These are phyloP conservation scores for Phytopythium oedochilum DNA, from an alignment of 352 stramenopile species.

Conservation along the genomic window DNA sequence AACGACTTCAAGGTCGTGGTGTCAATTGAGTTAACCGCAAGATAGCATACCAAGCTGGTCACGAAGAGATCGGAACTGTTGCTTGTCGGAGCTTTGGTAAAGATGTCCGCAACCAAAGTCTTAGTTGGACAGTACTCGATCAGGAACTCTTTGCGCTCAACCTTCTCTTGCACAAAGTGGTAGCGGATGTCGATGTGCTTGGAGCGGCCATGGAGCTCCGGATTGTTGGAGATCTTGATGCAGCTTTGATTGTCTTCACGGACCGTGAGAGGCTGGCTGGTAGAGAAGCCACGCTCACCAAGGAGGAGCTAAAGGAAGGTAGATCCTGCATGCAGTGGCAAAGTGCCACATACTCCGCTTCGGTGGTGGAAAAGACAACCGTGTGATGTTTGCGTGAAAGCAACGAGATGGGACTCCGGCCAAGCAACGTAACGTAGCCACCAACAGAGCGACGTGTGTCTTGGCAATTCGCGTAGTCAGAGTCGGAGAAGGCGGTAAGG, in stretches of 20 bases:
- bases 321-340: slow-evolving; percentile 19
- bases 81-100: slow-evolving; percentile 13
- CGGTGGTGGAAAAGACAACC: slow-evolving; percentile 19
- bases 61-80: not conserved
- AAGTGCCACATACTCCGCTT: slow-evolving; percentile 15
- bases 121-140: slow-evolving; percentile 21
- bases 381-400: slow-evolving; percentile 15
- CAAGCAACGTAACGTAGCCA: slow-evolving; percentile 10
- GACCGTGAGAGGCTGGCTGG: slow-evolving; percentile 8
- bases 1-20: too few species aligned
- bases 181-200: slow-evolving; percentile 35
- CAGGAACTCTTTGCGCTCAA: slow-evolving; percentile 14
- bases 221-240: slow-evolving; percentile 26
- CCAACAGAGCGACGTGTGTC: slow-evolving; percentile 15
- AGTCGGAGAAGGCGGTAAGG: slow-evolving; percentile 10
- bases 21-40: too few species aligned
- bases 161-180: slow-evolving; percentile 28
- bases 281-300: not conserved
- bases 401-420: slow-evolving; percentile 14
- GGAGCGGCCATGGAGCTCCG: slow-evolving; percentile 16
- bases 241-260: slow-evolving; percentile 31
- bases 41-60: not conserved
- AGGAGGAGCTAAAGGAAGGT: slow-evolving; percentile 11
- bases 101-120: slow-evolving; percentile 22
- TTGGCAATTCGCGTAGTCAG: slow-evolving; percentile 20